A percentile compares a stretch with the other conserved stretches of the same genome.
These are phyloP conservation scores for Massarina eburnea DNA, from an alignment of 2,329 filamentous ascomycete species.

Conservation along the genomic window DNA sequence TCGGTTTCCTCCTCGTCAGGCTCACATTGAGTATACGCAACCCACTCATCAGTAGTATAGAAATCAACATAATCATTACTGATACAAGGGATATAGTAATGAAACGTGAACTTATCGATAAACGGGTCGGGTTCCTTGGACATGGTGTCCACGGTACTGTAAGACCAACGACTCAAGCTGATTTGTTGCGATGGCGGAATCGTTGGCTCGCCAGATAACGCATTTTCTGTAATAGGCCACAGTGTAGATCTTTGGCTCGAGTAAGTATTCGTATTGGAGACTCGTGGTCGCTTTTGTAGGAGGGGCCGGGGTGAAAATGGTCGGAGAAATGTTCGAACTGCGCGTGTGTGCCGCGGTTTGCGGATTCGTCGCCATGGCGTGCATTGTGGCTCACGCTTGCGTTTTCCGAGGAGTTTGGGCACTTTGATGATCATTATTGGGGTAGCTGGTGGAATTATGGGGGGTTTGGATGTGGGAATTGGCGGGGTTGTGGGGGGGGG, in stretches of 20 bases:
- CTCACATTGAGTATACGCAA: background rate
- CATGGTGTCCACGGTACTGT: background rate
- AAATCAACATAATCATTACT: conserved; percentile 7
- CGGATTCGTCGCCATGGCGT: background rate
- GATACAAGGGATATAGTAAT: conserved; percentile 15
- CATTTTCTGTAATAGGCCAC: too few relatives aligned
- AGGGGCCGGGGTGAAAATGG: too few relatives aligned
- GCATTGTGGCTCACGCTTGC: background rate
- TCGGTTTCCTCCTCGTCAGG: background rate
- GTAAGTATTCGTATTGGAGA: too few relatives aligned
- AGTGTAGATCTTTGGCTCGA: too few relatives aligned
- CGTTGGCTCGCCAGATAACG: too few relatives aligned
- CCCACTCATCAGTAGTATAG: conserved; percentile 7
- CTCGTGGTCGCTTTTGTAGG: too few relatives aligned
- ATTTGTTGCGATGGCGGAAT: too few relatives aligned
- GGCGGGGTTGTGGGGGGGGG: too few relatives aligned
- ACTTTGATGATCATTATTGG: background rate
- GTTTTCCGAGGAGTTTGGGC: background rate
- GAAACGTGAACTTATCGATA: background rate
- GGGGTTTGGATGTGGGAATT: too few relatives aligned
- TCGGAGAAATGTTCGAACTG: too few relatives aligned
- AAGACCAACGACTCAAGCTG: conserved; percentile 1
- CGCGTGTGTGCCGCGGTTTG: background rate
- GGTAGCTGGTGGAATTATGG: too few relatives aligned
- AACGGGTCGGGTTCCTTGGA: too few relatives aligned